Percentiles rank a stretch among this genome's conserved stretches.
phyloP scores from a whole-genome alignment of 139 green algal species.

The Coelastrella sp. region DNA sequence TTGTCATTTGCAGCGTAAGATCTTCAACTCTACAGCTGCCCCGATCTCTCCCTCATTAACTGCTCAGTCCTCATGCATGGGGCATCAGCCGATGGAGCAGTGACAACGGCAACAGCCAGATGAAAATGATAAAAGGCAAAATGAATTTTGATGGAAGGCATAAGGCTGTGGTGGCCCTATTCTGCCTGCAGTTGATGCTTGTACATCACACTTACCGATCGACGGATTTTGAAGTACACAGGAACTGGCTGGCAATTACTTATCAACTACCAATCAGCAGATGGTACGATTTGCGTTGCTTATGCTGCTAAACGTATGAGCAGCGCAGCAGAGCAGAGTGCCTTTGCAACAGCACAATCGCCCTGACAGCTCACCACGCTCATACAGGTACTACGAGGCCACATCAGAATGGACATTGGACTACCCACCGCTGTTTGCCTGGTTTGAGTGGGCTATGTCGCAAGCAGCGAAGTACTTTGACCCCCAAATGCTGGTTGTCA shows the following conservation, averaged over 20 bases:
- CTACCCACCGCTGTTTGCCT: slow-evolving; percentile 98
- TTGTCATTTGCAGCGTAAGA: too few relatives aligned
- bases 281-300: slow-evolving; percentile 62
- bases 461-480: slow-evolving; percentile 77
- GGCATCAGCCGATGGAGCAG: too few relatives aligned
- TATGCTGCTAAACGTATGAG: not conserved
- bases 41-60: too few relatives aligned
- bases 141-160: slow-evolving; percentile 22
- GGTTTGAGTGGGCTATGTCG: slow-evolving; percentile 87
- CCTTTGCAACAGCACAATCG: not conserved
- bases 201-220: slow-evolving; percentile 80
- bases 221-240: slow-evolving; percentile 98
- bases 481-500: slow-evolving; percentile 82
- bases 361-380: not conserved
- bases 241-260: slow-evolving; percentile 97
- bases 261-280: slow-evolving; percentile 73
- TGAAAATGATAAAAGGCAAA: not conserved
- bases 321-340: not conserved
- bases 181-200: slow-evolving; percentile 46
- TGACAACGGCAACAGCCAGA: too few relatives aligned
- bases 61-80: too few relatives aligned
- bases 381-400: slow-evolving; percentile 84
- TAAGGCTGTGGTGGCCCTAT: not conserved
- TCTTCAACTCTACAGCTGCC: too few relatives aligned
- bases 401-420: slow-evolving; percentile 97